These are phyloP conservation scores for Cyclotella cryptica DNA, from an alignment of 108 stramenopile species.

Conservation along the genomic window DNA sequence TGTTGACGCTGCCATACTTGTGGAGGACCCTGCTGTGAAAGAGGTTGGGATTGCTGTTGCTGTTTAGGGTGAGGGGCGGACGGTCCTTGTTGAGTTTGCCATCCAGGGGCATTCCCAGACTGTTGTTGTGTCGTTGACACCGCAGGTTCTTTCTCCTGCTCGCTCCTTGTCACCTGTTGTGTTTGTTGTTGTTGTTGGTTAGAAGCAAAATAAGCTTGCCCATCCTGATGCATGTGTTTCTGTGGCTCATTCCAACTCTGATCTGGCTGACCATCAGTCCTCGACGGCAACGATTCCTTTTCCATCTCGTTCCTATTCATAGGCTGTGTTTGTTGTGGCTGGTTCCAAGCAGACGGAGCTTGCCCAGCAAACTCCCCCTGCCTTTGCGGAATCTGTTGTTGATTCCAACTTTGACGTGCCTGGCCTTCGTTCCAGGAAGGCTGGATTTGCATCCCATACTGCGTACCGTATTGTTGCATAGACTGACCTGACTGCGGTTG, in stretches of 20 bases:
- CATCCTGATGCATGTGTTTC: conserved; percentile 2
- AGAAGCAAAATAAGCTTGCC: not conserved
- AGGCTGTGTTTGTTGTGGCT: not conserved
- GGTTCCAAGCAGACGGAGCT: not conserved
- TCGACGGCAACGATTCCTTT: not conserved
- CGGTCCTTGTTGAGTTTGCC: conserved; percentile 14
- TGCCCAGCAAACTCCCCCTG: not conserved
- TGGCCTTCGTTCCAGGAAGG: not conserved
- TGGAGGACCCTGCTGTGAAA: conserved; percentile 23
- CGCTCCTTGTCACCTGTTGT: conserved; percentile 5
- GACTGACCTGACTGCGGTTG: not conserved
- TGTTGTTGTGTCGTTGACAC: conserved; percentile 3
- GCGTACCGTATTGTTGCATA: not conserved
- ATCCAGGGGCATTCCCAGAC: conserved; percentile 3
- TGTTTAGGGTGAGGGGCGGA: conserved; percentile 17
- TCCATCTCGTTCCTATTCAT: not conserved
- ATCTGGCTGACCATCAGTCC: not conserved
- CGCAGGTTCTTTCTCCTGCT: conserved; percentile 4
- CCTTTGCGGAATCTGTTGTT: not conserved
- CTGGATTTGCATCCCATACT: not conserved
- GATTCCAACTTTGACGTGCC: not conserved
- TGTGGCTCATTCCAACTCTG: conserved; percentile 13
- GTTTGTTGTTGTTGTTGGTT: conserved; percentile 29
- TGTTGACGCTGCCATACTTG: conserved; percentile 26
- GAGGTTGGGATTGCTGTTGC: conserved; percentile 30